phyloP scores from a whole-genome alignment of 495 filamentous ascomycete species.

The Delitschia confertaspora region DNA sequence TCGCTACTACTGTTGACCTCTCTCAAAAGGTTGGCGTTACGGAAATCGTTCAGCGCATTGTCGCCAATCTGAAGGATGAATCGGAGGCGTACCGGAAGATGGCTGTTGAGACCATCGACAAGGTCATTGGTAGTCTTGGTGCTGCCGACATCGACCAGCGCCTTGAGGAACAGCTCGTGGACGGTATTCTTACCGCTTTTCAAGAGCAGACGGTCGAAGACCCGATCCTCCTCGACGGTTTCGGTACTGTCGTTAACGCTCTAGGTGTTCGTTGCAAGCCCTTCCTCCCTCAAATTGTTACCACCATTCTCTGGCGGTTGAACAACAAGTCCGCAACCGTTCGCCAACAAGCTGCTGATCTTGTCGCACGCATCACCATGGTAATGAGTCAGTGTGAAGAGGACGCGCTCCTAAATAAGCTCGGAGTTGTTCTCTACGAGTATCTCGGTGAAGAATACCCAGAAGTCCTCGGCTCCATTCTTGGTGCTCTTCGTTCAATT shows the following conservation, averaged over 20 bases:
- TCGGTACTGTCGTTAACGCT: slow-evolving; percentile 95
- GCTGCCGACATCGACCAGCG: slow-evolving; percentile 90
- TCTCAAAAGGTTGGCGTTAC: slow-evolving; percentile 94
- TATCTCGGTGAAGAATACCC: slow-evolving; percentile 99
- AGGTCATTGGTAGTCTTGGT: slow-evolving; percentile 83
- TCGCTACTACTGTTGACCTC: slow-evolving; percentile 95
- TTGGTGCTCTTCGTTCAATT: slow-evolving; percentile 89
- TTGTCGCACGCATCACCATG: slow-evolving; percentile 92
- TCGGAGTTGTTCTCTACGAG: slow-evolving; percentile 94
- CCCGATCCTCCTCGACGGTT: slow-evolving; percentile 94
- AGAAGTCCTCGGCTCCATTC: slow-evolving; percentile 92
- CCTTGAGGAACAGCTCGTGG: slow-evolving; percentile 84
- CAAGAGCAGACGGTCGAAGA: slow-evolving; percentile 98
- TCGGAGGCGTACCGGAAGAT: slow-evolving; percentile 98
- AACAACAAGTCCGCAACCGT: slow-evolving; percentile 97
- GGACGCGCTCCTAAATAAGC: slow-evolving; percentile 90
- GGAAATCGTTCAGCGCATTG: slow-evolving; percentile 88
- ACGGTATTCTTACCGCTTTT: slow-evolving; percentile 95
- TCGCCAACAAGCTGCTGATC: slow-evolving; percentile 91
- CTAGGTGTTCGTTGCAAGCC: slow-evolving; percentile 90
- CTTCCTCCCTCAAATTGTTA: slow-evolving; percentile 92
- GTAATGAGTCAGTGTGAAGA: slow-evolving; percentile 99
- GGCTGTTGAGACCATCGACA: slow-evolving; percentile 96
- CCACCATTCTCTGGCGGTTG: slow-evolving; percentile 90
- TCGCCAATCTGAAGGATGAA: slow-evolving; percentile 94